Evolutionary conservation across 345 rosid species (phyloP), one percentile per base, ranked within the genome.

Genomic region (Murraya paniculata): DNA sequence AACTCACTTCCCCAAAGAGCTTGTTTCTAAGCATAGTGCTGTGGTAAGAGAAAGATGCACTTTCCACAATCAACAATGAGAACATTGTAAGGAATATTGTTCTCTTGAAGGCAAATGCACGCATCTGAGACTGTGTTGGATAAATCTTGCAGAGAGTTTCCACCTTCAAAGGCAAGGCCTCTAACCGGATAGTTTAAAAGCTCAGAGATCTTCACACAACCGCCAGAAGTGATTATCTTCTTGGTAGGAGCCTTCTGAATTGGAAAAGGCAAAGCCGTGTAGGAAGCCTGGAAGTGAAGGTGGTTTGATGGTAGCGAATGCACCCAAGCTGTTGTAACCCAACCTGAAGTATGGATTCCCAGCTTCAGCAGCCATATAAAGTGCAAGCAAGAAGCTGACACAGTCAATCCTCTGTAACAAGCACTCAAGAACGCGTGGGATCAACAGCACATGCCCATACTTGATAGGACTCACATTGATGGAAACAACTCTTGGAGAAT

Each of bases 261-360:
- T 0, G 99, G 97, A 73, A 95, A 93, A 31, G 88, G 88, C 78
- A 88, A 77, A 6, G 92, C 92, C 87, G 92, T 76, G 80, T 89
- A 93, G 79, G 93, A 95, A 65, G 99, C 98, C 97, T 96, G 98
- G 81, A 94, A 96, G 88, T 96, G 99, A 77, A 96, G 99, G 81
- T 96, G 99, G 79, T 96, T 96, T 96, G 85, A 94, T 89, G 76
- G 99, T 96, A 33, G 97, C 99, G 88, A 96, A 96, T 68, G 99
- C 97, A 61, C 98, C 97, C 86, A 96, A 87, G 84, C 97, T 94
- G 77, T 96, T 94, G 89, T 96, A 94, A 64, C 99, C 97, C 80
- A 96, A 77, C 6, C 99, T 89, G 81, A 96, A 96, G 84, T 88
- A 83, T 0, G 93, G 97, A 85, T 88, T 91, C 68, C 86, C 91